Conservation (phyloP, 2,329 filamentous ascomycete species). For the Stagonosporopsis rhizophila region DNA sequence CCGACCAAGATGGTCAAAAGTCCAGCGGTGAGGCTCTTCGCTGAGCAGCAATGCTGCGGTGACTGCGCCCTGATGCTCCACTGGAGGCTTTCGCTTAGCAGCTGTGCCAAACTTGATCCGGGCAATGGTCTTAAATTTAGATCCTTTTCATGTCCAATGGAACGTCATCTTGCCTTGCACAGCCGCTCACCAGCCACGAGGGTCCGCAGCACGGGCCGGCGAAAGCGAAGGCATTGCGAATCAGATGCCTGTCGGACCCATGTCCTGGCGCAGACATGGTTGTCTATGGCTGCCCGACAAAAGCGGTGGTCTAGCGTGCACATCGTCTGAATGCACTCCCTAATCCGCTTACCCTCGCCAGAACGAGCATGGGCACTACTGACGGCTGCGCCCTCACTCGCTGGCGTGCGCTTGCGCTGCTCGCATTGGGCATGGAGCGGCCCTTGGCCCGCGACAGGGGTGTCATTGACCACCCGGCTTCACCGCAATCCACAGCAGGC, state of each 20-base stretch:
- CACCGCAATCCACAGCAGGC: conserved; percentile 44
- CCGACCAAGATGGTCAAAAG: neutral
- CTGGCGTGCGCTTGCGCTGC: conserved; percentile 23
- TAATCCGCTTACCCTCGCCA: conserved; percentile 42
- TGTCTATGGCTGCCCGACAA: conserved; percentile 31
- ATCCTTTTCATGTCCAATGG: conserved; percentile 24
- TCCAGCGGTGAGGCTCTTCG: conserved; percentile 31
- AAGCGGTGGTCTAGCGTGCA: conserved; percentile 42
- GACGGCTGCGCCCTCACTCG: conserved; percentile 31
- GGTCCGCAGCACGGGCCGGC: conserved; percentile 22
- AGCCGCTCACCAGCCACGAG: conserved; percentile 40
- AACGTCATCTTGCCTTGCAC: conserved; percentile 18
- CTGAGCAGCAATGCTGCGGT: conserved; percentile 11
- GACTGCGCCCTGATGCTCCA: conserved; percentile 30
- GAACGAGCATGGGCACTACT: conserved; percentile 32
- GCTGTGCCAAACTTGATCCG: conserved; percentile 16
- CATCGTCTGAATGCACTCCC: conserved; percentile 30
- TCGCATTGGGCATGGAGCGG: conserved; percentile 32
- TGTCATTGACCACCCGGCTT: conserved; percentile 28
- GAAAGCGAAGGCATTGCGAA: conserved; percentile 36
- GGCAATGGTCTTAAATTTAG: conserved; percentile 35
- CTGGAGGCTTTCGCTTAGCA: conserved; percentile 25
- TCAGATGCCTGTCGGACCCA: conserved; percentile 25
- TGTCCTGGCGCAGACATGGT: conserved; percentile 21
- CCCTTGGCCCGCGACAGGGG: conserved; percentile 33